Base-by-base conservation (phyloP, 225 moss, liverwort and hornwort genomes). In the Neckera pumila region DNA sequence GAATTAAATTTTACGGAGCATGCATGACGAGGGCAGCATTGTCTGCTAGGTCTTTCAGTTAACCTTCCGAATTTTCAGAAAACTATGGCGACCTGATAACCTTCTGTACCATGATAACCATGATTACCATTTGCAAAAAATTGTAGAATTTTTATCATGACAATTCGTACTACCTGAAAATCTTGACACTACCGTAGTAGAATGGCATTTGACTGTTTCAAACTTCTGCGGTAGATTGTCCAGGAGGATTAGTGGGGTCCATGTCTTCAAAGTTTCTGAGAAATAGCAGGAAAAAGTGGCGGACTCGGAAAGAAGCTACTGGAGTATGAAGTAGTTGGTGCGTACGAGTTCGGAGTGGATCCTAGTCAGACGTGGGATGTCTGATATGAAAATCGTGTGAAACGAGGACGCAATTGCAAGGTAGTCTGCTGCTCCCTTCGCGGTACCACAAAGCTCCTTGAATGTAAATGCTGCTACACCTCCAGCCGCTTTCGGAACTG, bases 401-500 rank as follows among this genome's bases (percentile, higher is more conserved):
- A 95, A 97, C 45, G 96, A 97, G 83, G 94, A 94, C 23, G 94
- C 94, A 92, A 97, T 95, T 47, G 95, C 96, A 80, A 95, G 87
- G 87, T 95, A 96, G 80, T 96, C 95, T 30, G 95, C 93, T 43
- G 96, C 95, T 89, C 95, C 96, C 92, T 95, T 95, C 14, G 94
- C 92, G 47, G 93, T 93, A 80, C 94, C 95, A 87, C 95, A 95
- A 51, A 97, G 95, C 85, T 95, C 95, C 71, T 92, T 90, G 85
- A 96, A 97, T 86, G 95, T 88, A 77, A 97, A 95, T 90, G 89
- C 89, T 63, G 95, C 95, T 42, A 95, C 92, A 72, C 96, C 96
- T 86, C 96, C 95, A 77, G 96, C 94, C 66, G 92, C 92, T 87
- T 92, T 95, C 70, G 95, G 95, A 89, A 95, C 96, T 96, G 92